These are phyloP conservation scores for Syzygium aqueum DNA, from an alignment of 345 rosid species.

Conservation along the genomic window DNA sequence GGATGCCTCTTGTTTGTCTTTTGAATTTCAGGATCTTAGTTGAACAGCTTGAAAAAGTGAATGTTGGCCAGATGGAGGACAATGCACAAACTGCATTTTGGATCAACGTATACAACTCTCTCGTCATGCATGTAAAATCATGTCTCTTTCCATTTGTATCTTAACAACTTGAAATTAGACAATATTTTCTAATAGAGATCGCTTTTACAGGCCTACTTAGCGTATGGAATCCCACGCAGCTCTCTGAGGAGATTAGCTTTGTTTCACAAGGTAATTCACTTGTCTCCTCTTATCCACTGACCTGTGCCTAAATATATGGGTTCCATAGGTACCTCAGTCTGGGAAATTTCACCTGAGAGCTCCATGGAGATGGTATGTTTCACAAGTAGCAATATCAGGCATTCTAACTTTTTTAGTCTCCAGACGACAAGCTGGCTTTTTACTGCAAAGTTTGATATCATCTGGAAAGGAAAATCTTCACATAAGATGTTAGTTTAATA, in stretches of 20 bases:
- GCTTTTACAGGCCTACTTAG: constrained; percentile 62
- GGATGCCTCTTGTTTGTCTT: not conserved
- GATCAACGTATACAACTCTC: constrained; percentile 90
- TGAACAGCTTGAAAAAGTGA: constrained; percentile 75
- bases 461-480: not conserved
- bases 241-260: constrained; percentile 70
- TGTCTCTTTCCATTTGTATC: not conserved
- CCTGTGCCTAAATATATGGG: not conserved
- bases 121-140: constrained; percentile 75
- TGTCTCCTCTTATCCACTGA: constrained; percentile 6
- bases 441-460: not conserved
- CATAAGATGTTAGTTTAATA: not conserved
- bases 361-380: not conserved
- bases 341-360: not conserved
- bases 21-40: constrained; percentile 58
- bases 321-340: not conserved
- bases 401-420: not conserved
- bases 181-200: not conserved
- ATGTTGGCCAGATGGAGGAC: constrained; percentile 47
- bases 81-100: constrained; percentile 66
- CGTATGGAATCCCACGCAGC: constrained; percentile 68
- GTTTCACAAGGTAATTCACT: constrained; percentile 81
- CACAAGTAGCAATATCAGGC: not conserved
- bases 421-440: not conserved
- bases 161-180: not conserved